Base-by-base conservation (phyloP, 1,284 basidiomycete genomes). In the Cutaneotrichosporon curvatum region DNA sequence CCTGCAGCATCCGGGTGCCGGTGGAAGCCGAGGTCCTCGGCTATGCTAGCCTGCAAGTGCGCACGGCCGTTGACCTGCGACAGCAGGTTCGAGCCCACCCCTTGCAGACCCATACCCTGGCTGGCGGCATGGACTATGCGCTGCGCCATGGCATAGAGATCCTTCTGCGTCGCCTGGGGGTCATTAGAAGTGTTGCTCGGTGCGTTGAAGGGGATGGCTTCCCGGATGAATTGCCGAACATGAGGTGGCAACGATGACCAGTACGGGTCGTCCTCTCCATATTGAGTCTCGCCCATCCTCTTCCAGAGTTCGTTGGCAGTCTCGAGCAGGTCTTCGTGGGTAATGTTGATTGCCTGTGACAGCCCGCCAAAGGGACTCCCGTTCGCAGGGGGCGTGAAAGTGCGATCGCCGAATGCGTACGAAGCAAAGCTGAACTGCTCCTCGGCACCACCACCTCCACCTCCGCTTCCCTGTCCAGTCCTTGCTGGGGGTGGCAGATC, bases 91-190 rank as follows among this genome's bases (percentile, higher is more conserved):
- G 59, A 58, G 50, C 71, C 67, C 51, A 73, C 55, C 45, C 59
- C 59, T 38, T 62, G 60, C 22, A 68, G 50, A 12, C 69, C 65
- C 59, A 76, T 75, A 21, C 78, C 78, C 19, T 79, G 74, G 56
- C 79, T 79, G 10, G 72, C 71, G 18, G 70, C 70, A 36, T 59
- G 60, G 14, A 80, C 75, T 63, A 82, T 79, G 63, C 81, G 80
- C 59, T 83, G 81, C 28, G 81, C 81, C 59, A 82, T 78, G 47
- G 79, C 76, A 61, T 81, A 81, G 77, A 83, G 80, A 28, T 79
- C 66, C 39, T 62, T 57, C 50, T 70, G 65, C 42, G 65, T 64
- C 21, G 61, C 57, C 36, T 60, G 55, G 33, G 59, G 50, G 25
- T 61, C 56, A 37, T 58, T 59, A 37, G 57, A 48, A 21, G 51